Evolutionary conservation across 2,329 filamentous ascomycete genomes (phyloP), one percentile per base, ranked within the genome.

Genomic region (Trichoderma koningii): DNA sequence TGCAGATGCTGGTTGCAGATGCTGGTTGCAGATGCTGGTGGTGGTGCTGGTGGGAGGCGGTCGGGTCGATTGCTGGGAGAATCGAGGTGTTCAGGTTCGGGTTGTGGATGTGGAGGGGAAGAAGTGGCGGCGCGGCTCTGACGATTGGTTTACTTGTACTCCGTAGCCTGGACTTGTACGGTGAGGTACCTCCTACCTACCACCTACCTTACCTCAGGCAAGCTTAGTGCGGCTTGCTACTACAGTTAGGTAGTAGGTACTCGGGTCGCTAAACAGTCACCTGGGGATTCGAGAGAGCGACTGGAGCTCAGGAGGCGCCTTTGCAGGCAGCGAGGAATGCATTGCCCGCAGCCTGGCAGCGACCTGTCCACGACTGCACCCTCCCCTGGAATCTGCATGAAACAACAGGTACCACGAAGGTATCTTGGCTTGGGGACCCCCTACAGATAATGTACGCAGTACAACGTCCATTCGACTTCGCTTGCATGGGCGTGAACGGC

Each of bases 21-120:
- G 48, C 53, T 65, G 64, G 48, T n/a, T n/a, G n/a, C n/a, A n/a
- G n/a, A n/a, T 41, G 19, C n/a, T 55, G 42, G 60, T 26, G 62
- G 63, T 50, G 48, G 69, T 66, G 60, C n/a, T 38, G 10, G 10
- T 38, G 34, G 34, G 12, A 38, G 34, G 34, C 34, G 34, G 34
- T 38, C 28, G 21, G 28, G 28, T 30, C 34, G 34, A 12, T 38
- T 12, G 34, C 34, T 38, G 34, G 34, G 10, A 38, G 34, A 38
- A 3, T 38, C 34, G 34, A 38, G 34, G 34, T 38, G 34, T 12
- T 38, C 34, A 38, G 42, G 42, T 45, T 44, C 57, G 23, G 61
- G 64, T 48, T 50, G 68, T 66, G 57, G 65, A 68, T 67, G 68
- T 65, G 66, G 67, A 69, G 67, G 66, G 63, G 63, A 68, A 68